These are phyloP conservation scores for Fusarium albosuccineum DNA, from an alignment of 2,329 filamentous ascomycete genomes.

Conservation along the genomic window DNA sequence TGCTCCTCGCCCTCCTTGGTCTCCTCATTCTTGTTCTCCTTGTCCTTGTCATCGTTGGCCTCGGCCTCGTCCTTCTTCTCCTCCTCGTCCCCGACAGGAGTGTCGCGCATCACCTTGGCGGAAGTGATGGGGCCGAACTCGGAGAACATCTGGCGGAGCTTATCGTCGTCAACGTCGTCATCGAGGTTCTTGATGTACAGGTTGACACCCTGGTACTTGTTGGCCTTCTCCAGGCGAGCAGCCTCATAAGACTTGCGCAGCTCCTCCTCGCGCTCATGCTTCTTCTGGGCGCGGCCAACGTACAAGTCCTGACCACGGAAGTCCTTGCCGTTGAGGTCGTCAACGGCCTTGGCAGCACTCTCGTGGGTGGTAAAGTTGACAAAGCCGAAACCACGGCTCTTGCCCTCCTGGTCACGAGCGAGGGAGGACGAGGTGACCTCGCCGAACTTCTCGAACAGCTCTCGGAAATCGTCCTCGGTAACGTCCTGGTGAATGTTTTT, in stretches of 20 bases:
- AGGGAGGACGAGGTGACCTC: conserved; percentile 96
- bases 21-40: conserved; percentile 64
- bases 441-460: conserved; percentile 91
- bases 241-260: conserved; percentile 99
- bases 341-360: conserved; percentile 85
- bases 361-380: conserved; percentile 97
- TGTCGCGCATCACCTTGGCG: conserved; percentile 98
- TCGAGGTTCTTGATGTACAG: conserved; percentile 99
- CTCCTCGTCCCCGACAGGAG: conserved; percentile 67
- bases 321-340: conserved; percentile 91
- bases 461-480: conserved; percentile 93
- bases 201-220: conserved; percentile 99
- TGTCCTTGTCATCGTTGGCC: conserved; percentile 61
- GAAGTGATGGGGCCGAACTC: conserved; percentile 96
- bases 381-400: conserved; percentile 95
- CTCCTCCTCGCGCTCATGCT: conserved; percentile 99
- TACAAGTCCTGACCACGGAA: conserved; percentile 97
- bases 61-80: conserved; percentile 67
- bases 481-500: conserved; percentile 94
- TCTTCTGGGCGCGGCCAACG: conserved; percentile 99
- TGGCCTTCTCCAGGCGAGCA: conserved; percentile 96
- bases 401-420: conserved; percentile 88
- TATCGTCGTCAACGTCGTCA: conserved; percentile 97
- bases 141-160: conserved; percentile 93
- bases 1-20: conserved; percentile 62